Evolutionary conservation across 2,329 filamentous ascomycete genomes (phyloP).

Genomic region (Cercospora sp.): DNA sequence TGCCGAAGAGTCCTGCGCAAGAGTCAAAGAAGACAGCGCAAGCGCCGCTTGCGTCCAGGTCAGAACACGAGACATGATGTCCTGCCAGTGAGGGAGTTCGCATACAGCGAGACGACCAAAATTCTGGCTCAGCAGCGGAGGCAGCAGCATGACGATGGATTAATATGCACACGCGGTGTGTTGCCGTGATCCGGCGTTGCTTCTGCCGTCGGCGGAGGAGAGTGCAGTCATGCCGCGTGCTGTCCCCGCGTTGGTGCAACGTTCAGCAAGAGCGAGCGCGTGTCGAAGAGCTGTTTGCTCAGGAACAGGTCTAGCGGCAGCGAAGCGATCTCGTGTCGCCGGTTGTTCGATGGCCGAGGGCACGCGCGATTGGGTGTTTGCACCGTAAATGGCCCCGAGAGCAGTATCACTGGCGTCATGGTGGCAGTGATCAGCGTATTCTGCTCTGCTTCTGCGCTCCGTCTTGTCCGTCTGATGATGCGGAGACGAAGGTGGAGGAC

Average conservation of each 20-base stretch:
- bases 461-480: neutral
- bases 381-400: neutral
- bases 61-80: conserved; percentile 21
- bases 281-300: neutral
- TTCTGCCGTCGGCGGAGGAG: neutral
- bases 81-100: neutral
- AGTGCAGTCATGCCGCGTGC: neutral
- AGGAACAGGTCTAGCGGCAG: neutral
- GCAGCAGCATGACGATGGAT: neutral
- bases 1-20: conserved; percentile 27
- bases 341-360: neutral
- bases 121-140: neutral
- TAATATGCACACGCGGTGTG: neutral
- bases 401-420: neutral
- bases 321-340: neutral
- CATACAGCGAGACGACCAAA: neutral
- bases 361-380: neutral
- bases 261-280: neutral
- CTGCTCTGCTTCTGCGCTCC: neutral
- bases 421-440: neutral
- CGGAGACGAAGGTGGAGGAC: neutral
- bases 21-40: conserved; percentile 26
- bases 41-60: conserved; percentile 28
- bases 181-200: neutral
- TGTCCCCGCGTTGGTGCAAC: neutral